phyloP scores from a whole-genome alignment of 345 rosid species.

The Mallotus nudiflorus region DNA sequence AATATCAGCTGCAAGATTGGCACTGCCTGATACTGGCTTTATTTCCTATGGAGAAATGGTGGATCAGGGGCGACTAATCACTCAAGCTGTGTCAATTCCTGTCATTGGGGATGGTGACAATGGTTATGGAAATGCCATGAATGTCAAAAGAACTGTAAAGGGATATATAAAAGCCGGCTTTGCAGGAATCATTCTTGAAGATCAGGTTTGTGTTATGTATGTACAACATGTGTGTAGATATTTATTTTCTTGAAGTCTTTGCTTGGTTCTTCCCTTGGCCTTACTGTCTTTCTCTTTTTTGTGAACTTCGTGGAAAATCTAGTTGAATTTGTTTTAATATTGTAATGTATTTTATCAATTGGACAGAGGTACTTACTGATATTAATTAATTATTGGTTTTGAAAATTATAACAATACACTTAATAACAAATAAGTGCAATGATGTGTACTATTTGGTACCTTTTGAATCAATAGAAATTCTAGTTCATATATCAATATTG shows the following conservation, averaged over 20 bases:
- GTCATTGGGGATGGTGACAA: slow-evolving; percentile 87
- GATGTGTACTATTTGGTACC: not conserved
- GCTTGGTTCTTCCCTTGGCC: not conserved
- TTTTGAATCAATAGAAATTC: not conserved
- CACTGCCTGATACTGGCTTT: slow-evolving; percentile 66
- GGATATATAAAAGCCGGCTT: slow-evolving; percentile 84
- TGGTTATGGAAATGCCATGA: slow-evolving; percentile 85
- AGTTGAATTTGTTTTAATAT: not conserved
- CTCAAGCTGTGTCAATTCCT: slow-evolving; percentile 70
- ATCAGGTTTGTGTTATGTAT: slow-evolving; percentile 52
- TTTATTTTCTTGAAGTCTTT: not conserved
- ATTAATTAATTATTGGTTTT: not conserved
- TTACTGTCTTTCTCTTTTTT: not conserved
- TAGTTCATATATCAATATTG: not conserved
- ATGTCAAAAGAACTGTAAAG: slow-evolving; percentile 80
- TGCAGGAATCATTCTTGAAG: slow-evolving; percentile 84
- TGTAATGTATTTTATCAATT: not conserved
- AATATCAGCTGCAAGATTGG: slow-evolving; percentile 77
- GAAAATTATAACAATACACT: too few species aligned
- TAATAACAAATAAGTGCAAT: too few species aligned
- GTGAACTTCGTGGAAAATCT: not conserved
- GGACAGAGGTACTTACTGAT: not conserved
- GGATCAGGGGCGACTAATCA: slow-evolving; percentile 80
- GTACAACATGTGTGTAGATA: not conserved
- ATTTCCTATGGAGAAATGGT: slow-evolving; percentile 90